A percentile compares a stretch with the other conserved stretches of the same genome.
Evolutionary conservation across 305 asterid species (phyloP).

Genomic region (Petunia hybrid): DNA sequence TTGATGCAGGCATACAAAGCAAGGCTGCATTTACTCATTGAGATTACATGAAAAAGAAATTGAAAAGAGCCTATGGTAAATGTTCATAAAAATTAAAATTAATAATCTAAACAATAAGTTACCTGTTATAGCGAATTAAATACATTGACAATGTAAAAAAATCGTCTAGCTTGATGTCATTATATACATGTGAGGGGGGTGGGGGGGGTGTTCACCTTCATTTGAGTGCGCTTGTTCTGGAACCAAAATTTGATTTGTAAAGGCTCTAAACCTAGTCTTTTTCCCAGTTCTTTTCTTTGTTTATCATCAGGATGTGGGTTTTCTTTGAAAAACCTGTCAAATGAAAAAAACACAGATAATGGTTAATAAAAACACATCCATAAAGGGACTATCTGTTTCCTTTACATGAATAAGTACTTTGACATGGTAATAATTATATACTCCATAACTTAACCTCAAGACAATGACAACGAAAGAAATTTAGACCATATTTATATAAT

Average conservation of each 20-base stretch:
- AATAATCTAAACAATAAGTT: no score
- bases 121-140: no score
- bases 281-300: conserved; percentile 54
- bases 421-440: no score
- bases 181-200: no score
- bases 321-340: conserved; percentile 53
- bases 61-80: no score
- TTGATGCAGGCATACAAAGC: not conserved
- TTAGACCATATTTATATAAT: not conserved
- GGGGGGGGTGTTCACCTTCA: conserved; percentile 45
- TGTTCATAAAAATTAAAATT: no score
- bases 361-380: no score
- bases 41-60: no score
- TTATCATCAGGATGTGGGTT: conserved; percentile 61
- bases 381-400: no score
- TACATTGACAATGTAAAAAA: no score
- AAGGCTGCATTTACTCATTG: not conserved
- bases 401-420: no score
- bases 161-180: no score
- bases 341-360: not conserved
- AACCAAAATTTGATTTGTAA: conserved; percentile 72
- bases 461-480: not conserved
- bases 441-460: not conserved
- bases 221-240: conserved; percentile 65
- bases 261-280: conserved; percentile 50